Percentiles rank a stretch among this genome's conserved stretches.
These are phyloP conservation scores for Backusella parvicylindrica DNA, from an alignment of 192 early-diverging fungal species.

Conservation along the genomic window DNA sequence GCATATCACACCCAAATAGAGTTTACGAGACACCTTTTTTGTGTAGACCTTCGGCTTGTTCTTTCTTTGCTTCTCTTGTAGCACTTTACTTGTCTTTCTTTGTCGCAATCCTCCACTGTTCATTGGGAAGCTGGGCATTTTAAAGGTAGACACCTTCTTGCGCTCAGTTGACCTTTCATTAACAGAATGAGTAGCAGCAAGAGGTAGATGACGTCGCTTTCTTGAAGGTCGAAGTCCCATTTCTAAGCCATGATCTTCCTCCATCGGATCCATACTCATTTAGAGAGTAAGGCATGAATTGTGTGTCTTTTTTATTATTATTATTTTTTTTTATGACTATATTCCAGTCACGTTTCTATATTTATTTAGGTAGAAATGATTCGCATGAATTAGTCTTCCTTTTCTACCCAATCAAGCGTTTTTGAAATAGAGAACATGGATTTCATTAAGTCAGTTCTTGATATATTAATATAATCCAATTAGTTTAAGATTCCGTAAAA, in stretches of 20 bases:
- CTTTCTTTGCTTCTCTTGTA: neutral
- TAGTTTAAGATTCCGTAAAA: too few species aligned
- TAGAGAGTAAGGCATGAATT: neutral
- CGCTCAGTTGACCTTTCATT: neutral
- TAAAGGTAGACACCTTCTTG: neutral
- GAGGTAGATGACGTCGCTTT: conserved; percentile 10
- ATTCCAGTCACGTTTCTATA: neutral
- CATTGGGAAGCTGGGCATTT: neutral
- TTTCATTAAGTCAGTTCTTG: too few species aligned
- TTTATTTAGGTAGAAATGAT: neutral
- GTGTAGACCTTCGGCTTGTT: neutral
- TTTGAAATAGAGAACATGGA: too few species aligned
- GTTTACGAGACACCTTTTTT: neutral
- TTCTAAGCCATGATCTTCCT: neutral
- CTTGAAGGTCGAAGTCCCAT: conserved; percentile 12
- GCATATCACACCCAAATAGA: neutral
- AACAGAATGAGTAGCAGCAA: neutral
- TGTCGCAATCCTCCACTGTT: neutral
- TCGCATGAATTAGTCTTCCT: neutral
- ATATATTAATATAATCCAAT: too few species aligned
- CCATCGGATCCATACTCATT: neutral
- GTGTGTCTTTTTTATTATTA: neutral
- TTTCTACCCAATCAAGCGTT: neutral
- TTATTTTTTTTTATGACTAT: neutral
- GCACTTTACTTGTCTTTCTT: neutral